These are phyloP conservation scores for Clavariopsis aquatica DNA, from an alignment of 495 filamentous ascomycete genomes.

Conservation along the genomic window DNA sequence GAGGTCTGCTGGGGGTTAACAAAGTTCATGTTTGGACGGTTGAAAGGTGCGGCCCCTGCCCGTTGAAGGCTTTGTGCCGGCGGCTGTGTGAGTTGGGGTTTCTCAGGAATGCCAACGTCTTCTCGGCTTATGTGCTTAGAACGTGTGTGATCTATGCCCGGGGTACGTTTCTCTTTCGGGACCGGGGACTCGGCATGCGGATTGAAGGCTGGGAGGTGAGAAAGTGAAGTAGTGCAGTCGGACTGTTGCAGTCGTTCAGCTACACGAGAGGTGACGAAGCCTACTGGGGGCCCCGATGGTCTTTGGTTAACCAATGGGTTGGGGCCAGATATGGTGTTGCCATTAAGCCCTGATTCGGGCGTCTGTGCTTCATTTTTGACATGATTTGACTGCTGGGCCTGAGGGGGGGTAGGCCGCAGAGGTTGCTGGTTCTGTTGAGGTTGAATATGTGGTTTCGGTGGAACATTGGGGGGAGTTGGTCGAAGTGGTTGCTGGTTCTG, in stretches of 20 bases:
- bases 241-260: conserved; percentile 49
- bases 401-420: conserved; percentile 10
- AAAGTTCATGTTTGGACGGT: conserved; percentile 50
- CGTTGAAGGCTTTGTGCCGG: conserved; percentile 2
- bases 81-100: conserved; percentile 16
- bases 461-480: conserved; percentile 12
- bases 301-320: conserved; percentile 16
- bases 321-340: conserved; percentile 20
- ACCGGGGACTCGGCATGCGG: conserved; percentile 81
- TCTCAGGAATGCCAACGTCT: conserved; percentile 44
- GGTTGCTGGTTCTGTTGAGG: conserved; percentile 10
- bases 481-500: conserved; percentile 16
- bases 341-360: not conserved
- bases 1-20: conserved; percentile 71
- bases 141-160: conserved; percentile 79
- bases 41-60: conserved; percentile 40
- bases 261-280: conserved; percentile 78
- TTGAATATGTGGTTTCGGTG: not conserved
- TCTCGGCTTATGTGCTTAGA: conserved; percentile 63
- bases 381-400: conserved; percentile 2
- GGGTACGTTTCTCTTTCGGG: conserved; percentile 71
- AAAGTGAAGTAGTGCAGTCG: conserved; percentile 41
- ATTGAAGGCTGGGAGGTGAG: conserved; percentile 68
- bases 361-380: conserved; percentile 8
- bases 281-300: conserved; percentile 47